Evolutionary conservation across 2,329 filamentous ascomycete species (phyloP), one percentile per base, ranked within the genome.

Genomic region (Raffaelea arxii): DNA sequence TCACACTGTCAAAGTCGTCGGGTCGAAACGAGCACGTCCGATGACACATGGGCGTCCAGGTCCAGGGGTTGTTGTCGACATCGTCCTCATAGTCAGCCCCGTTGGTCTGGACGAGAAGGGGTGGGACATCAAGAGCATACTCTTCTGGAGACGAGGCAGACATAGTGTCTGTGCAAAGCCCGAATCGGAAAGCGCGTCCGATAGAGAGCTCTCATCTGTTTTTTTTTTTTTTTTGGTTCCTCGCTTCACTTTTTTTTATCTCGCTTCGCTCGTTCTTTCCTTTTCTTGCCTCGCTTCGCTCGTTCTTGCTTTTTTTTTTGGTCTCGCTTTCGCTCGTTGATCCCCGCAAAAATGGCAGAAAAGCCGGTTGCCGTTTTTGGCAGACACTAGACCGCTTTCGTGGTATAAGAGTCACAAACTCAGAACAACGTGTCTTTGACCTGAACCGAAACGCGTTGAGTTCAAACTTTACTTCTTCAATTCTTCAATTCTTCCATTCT

Each of bases 21-120:
- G 80, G 72, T 16, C 72, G 65, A 58, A 89, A 90, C 12, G 69
- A 70, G 59, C 84, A 86, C 21, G 54, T 59, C 53, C 78, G 73
- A 50, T 65, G 66, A 54, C 71, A 74, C 49, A 80, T 65, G 39
- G 76, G 76, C 43, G 65, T 64, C 79, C 79, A 83, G 4, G 38
- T 42, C 47, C 50, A 49, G 5, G 42, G 38, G 16, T 6, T 2
- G 2, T n/a, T 35, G 16, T 25, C 16, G 25, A 14, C 6, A 6
- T 11, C 11, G 37, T 18, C 14, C 14, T 12, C 5, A 18, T 18
- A 7, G 32, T n/a, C 32, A 36, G 27, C 10, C 27, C 9, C 19
- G 14, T 21, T 30, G 32, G 30, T 47, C 40, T 54, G 48, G 2
- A 27, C n/a, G n/a, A 56, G 25, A 14, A 49, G 1, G 2, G 50